Evolutionary conservation across 2,329 filamentous ascomycete genomes (phyloP).

Genomic region (Paraphaeosphaeria minitans): DNA sequence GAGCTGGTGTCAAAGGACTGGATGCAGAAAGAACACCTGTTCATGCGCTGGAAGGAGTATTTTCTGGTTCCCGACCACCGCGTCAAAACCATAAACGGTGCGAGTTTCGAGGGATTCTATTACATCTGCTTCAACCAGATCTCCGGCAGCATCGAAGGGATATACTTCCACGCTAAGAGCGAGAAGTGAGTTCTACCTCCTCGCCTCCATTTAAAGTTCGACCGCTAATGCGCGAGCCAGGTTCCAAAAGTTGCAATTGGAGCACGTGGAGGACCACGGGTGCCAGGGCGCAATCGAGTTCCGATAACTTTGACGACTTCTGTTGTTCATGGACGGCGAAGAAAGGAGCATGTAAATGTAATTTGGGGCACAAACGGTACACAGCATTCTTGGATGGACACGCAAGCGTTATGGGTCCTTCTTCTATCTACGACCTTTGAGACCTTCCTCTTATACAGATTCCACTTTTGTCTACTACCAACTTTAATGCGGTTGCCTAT

Average conservation of each 20-base stretch:
- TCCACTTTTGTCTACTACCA: constrained; percentile 20
- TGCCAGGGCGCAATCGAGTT: constrained; percentile 90
- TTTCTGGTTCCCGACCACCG: constrained; percentile 95
- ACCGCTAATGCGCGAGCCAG: constrained; percentile 54
- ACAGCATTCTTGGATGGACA: constrained; percentile 36
- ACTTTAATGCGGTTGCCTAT: constrained; percentile 21
- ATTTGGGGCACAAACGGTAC: constrained; percentile 24
- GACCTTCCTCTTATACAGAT: constrained; percentile 36
- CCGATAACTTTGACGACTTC: constrained; percentile 60
- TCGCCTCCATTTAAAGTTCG: neutral
- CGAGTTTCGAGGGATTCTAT: constrained; percentile 98
- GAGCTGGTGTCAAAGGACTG: constrained; percentile 70
- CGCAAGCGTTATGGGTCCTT: constrained; percentile 22
- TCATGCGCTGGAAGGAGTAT: constrained; percentile 99
- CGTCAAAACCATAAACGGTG: constrained; percentile 86
- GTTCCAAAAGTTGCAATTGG: constrained; percentile 90
- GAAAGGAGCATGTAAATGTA: constrained; percentile 20
- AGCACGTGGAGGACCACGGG: constrained; percentile 83
- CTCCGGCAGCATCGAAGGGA: constrained; percentile 83
- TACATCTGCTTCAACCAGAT: constrained; percentile 99
- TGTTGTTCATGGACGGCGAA: constrained; percentile 18
- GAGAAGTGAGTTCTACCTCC: constrained; percentile 76
- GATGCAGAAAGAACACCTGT: constrained; percentile 83
- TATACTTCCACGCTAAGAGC: constrained; percentile 98
- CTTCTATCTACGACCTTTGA: constrained; percentile 13